These are phyloP conservation scores for Coniella lustricola DNA, from an alignment of 2,329 filamentous ascomycete genomes.

Conservation along the genomic window DNA sequence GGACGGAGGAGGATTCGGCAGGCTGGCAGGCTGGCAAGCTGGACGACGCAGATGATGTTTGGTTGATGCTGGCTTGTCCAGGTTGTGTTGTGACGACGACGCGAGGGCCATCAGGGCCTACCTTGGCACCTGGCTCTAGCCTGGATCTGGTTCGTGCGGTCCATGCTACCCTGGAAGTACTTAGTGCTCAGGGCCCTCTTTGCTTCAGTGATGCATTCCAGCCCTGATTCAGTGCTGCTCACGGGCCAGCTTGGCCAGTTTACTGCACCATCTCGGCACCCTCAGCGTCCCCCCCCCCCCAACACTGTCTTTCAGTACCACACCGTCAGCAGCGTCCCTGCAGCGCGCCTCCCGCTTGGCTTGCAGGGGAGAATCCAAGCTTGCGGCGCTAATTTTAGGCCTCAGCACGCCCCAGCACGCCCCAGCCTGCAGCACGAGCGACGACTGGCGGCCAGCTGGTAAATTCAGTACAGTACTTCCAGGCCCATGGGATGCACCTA, in stretches of 20 bases:
- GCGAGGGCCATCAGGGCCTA: neutral
- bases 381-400: conserved; percentile 1
- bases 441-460: conserved; percentile 6
- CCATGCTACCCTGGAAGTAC: too few relatives aligned
- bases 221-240: neutral
- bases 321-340: too few relatives aligned
- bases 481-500: neutral
- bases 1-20: too few relatives aligned
- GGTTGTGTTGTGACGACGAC: neutral
- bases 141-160: neutral
- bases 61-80: neutral
- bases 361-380: too few relatives aligned
- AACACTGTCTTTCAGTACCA: too few relatives aligned
- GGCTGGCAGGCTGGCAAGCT: neutral
- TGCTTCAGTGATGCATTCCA: conserved; percentile 1
- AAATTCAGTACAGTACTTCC: neutral
- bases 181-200: neutral
- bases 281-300: too few relatives aligned
- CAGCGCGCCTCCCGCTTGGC: too few relatives aligned
- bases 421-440: neutral
- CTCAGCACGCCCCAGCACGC: neutral
- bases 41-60: neutral
- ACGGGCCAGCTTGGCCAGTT: neutral
- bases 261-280: neutral
- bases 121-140: too few relatives aligned